Conservation (phyloP, 1,284 basidiomycete species). For the Takashimella tepidaria region DNA sequence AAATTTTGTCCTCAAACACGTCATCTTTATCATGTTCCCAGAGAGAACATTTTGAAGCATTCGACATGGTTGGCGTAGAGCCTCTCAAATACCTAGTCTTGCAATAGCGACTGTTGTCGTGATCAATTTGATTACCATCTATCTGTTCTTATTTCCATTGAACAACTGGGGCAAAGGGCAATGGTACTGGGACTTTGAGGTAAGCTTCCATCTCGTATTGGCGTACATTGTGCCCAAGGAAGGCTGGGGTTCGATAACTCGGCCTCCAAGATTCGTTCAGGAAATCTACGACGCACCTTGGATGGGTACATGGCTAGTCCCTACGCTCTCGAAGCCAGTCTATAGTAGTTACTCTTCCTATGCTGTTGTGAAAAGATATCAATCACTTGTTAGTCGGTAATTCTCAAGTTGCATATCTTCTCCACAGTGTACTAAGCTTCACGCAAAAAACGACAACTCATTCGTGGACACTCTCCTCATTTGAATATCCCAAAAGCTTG, state of each 20-base stretch:
- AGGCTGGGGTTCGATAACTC: constrained; percentile 9
- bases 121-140: not conserved
- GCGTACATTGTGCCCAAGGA: constrained; percentile 10
- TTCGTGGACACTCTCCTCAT: constrained; percentile 14
- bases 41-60: too few species aligned
- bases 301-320: constrained; percentile 14
- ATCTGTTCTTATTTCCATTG: not conserved
- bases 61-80: too few species aligned
- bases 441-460: constrained; percentile 13
- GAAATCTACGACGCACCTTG: constrained; percentile 16
- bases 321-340: constrained; percentile 10
- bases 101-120: not conserved
- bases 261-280: constrained; percentile 13
- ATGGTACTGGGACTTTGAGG: not conserved
- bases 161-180: not conserved
- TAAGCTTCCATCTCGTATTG: not conserved
- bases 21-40: too few species aligned
- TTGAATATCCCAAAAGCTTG: constrained; percentile 10
- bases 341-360: not conserved
- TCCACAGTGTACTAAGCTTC: constrained; percentile 12
- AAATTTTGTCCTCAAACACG: too few species aligned
- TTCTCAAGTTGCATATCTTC: constrained; percentile 33
- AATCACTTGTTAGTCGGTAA: constrained; percentile 7
- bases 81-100: not conserved
- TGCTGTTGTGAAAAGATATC: not conserved